phyloP scores from a whole-genome alignment of 306 rosid species.

The Quercus ilex region DNA sequence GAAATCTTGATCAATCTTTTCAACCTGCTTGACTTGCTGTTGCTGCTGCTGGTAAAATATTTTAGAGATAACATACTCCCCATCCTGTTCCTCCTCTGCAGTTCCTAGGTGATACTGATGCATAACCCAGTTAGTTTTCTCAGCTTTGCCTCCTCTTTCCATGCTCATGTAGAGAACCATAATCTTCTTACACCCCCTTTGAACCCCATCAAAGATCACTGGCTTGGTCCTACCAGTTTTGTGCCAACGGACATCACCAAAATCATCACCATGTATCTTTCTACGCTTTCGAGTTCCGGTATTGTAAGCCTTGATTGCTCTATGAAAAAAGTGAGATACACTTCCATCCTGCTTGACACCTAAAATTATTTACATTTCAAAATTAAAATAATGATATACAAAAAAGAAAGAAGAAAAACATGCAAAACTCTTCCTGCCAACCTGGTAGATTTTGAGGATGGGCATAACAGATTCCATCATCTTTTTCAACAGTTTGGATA shows the following conservation, averaged over 20 bases:
- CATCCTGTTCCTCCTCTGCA: slow-evolving; percentile 71
- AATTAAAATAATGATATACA: slow-evolving; percentile 13
- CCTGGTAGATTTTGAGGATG: slow-evolving; percentile 85
- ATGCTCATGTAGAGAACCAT: slow-evolving; percentile 69
- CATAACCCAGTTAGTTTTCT: slow-evolving; percentile 89
- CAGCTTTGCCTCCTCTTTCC: slow-evolving; percentile 58
- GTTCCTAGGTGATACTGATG: slow-evolving; percentile 85
- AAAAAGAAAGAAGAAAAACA: slow-evolving; percentile 6
- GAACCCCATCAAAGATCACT: slow-evolving; percentile 56
- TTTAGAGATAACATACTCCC: slow-evolving; percentile 68
- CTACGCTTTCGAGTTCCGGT: slow-evolving; percentile 81
- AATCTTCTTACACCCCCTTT: slow-evolving; percentile 76
- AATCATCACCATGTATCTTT: slow-evolving; percentile 58
- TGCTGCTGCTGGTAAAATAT: slow-evolving; percentile 64
- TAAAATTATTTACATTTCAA: slow-evolving; percentile 16
- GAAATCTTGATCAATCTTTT: slow-evolving; percentile 47
- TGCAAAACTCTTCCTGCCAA: slow-evolving; percentile 25
- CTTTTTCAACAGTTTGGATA: slow-evolving; percentile 53
- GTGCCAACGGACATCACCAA: slow-evolving; percentile 88
- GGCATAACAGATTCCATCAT: slow-evolving; percentile 73
- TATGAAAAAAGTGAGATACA: slow-evolving; percentile 72
- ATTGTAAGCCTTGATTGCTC: slow-evolving; percentile 83
- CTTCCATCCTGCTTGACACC: slow-evolving; percentile 84
- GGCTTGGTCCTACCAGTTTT: slow-evolving; percentile 87
- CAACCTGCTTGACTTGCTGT: slow-evolving; percentile 51